Conservation (phyloP, 441 rosid genomes). For the Croton setiger region DNA sequence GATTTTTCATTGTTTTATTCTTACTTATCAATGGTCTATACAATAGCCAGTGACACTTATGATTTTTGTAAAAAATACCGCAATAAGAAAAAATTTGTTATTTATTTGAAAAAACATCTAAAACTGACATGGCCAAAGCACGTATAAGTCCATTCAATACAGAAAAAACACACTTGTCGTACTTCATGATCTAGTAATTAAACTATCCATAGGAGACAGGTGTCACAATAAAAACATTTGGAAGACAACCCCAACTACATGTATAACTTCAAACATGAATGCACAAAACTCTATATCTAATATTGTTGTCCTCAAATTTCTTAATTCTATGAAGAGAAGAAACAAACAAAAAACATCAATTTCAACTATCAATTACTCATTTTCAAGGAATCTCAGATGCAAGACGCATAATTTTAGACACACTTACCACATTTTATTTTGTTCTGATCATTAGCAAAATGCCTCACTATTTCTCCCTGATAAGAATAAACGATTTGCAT, state of each 20-base stretch:
- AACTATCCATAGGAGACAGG: background rate
- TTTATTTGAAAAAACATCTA: background rate
- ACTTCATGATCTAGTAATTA: background rate
- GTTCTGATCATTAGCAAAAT: constrained; percentile 77
- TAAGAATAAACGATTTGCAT: constrained; percentile 14
- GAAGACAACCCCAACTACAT: background rate
- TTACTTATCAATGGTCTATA: background rate
- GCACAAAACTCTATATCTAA: background rate
- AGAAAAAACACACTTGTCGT: background rate
- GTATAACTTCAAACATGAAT: background rate
- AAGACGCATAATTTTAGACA: constrained; percentile 13
- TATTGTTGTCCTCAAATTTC: background rate
- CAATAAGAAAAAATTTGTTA: background rate
- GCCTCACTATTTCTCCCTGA: constrained; percentile 86
- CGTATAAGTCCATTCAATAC: background rate
- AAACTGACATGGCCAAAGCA: background rate
- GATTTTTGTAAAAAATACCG: background rate
- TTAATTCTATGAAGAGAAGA: background rate
- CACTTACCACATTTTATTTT: constrained; percentile 86
- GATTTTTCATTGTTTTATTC: background rate
- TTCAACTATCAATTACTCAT: background rate
- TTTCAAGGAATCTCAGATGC: constrained; percentile 10
- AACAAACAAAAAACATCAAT: background rate
- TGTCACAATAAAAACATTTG: background rate
- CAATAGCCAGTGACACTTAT: background rate